phyloP scores from a whole-genome alignment of 176 grass and related monocot genomes.

The Urochloa ruziziensis region DNA sequence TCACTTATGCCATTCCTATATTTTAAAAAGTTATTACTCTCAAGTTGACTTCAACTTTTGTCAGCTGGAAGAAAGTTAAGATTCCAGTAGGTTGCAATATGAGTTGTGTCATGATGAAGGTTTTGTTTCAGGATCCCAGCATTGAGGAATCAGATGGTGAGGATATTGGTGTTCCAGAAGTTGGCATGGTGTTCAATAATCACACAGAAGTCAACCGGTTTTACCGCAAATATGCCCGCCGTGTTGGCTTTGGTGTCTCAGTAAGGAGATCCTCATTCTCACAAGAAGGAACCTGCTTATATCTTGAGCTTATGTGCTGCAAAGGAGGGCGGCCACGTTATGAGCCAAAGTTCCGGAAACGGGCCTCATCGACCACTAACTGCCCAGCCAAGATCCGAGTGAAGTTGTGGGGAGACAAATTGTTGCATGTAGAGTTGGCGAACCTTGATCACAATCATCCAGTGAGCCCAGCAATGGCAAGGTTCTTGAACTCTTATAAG shows the following conservation, averaged over 20 bases:
- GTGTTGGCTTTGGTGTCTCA: conserved; percentile 88
- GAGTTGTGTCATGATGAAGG: background rate
- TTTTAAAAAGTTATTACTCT: background rate
- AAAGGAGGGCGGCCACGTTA: conserved; percentile 78
- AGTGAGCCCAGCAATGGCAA: conserved; percentile 89
- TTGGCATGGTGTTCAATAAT: conserved; percentile 92
- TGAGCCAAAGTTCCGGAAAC: conserved; percentile 86
- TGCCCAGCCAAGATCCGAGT: conserved; percentile 86
- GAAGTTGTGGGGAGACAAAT: conserved; percentile 88
- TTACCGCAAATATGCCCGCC: conserved; percentile 78
- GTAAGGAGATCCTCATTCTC: conserved; percentile 93
- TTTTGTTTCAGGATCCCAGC: conserved; percentile 45
- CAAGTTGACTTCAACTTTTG: background rate
- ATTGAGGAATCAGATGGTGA: conserved; percentile 60
- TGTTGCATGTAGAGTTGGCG: conserved; percentile 90
- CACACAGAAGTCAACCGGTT: conserved; percentile 74
- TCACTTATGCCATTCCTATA: conserved; percentile 21
- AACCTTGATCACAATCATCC: conserved; percentile 91
- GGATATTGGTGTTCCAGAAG: conserved; percentile 67
- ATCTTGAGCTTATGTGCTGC: conserved; percentile 95
- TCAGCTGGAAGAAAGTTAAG: conserved; percentile 5
- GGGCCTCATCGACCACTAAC: conserved; percentile 86
- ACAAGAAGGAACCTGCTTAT: conserved; percentile 79
- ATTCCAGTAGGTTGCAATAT: conserved; percentile 17
- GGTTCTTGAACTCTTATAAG: conserved; percentile 87